These are phyloP conservation scores for Trichoderma gamsii DNA, from an alignment of 495 filamentous ascomycete species.

Conservation along the genomic window DNA sequence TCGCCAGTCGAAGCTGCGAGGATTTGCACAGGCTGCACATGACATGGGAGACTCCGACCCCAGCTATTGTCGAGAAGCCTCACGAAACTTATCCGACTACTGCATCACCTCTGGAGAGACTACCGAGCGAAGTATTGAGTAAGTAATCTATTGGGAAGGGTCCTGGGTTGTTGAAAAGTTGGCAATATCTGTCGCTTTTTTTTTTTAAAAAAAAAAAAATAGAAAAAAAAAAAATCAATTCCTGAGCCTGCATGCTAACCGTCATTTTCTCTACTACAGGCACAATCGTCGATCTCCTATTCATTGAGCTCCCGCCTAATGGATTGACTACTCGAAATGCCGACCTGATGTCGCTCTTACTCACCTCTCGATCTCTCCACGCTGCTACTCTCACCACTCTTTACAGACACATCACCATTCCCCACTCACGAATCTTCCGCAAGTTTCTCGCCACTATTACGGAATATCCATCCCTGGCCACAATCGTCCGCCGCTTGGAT, in stretches of 20 bases:
- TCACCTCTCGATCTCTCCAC: constrained; percentile 71
- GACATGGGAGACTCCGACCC: constrained; percentile 51
- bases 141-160: constrained; percentile 30
- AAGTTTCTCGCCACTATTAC: constrained; percentile 75
- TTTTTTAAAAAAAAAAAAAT: neutral
- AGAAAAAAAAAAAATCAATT: neutral
- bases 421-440: constrained; percentile 78
- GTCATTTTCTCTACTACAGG: constrained; percentile 37
- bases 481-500: constrained; percentile 74
- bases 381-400: constrained; percentile 70
- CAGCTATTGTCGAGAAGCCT: constrained; percentile 24
- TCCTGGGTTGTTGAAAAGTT: too few relatives aligned
- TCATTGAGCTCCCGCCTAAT: constrained; percentile 70
- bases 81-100: constrained; percentile 32
- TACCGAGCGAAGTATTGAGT: constrained; percentile 70
- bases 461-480: constrained; percentile 64
- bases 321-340: constrained; percentile 73
- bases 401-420: constrained; percentile 78
- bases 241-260: constrained; percentile 22
- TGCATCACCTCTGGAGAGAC: constrained; percentile 51
- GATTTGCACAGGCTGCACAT: constrained; percentile 55
- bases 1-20: constrained; percentile 65
- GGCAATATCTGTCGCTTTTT: neutral
- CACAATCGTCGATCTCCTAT: constrained; percentile 69
- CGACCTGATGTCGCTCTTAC: constrained; percentile 70